phyloP scores from a whole-genome alignment of 257 asterid genomes.

The Solanum chmielewskii region DNA sequence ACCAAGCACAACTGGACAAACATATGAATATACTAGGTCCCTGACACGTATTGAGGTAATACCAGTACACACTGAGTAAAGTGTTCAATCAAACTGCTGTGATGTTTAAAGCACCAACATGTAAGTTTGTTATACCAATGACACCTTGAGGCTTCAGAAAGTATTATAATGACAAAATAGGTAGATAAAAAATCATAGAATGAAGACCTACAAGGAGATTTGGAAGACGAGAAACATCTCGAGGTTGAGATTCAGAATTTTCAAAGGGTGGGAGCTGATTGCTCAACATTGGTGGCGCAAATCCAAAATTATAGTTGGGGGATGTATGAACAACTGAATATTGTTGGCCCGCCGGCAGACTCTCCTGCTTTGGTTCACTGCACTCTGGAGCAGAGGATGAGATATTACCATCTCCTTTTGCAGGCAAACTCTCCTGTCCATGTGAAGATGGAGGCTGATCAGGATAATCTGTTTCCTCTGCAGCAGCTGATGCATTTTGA shows the following conservation, averaged over 20 bases:
- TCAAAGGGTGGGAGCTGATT: slow-evolving; percentile 53
- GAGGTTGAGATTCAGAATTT: slow-evolving; percentile 57
- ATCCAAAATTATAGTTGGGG: slow-evolving; percentile 47
- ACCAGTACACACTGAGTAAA: neutral
- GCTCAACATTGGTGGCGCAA: slow-evolving; percentile 48
- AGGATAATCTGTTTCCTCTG: slow-evolving; percentile 37
- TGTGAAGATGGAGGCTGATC: slow-evolving; percentile 40
- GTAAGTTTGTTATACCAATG: neutral
- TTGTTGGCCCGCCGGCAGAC: slow-evolving; percentile 42
- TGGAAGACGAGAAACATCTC: slow-evolving; percentile 61
- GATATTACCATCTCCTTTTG: slow-evolving; percentile 44
- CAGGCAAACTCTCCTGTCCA: slow-evolving; percentile 25
- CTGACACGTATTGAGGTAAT: neutral
- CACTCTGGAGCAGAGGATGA: slow-evolving; percentile 43
- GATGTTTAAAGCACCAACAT: neutral
- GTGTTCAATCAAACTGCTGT: neutral
- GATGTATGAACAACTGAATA: slow-evolving; percentile 44
- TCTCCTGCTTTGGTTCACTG: slow-evolving; percentile 45
- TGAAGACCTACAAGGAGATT: slow-evolving; percentile 52
- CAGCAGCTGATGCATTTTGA: slow-evolving; percentile 30
- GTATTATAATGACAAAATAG: neutral
- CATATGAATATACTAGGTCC: neutral
- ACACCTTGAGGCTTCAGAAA: neutral
- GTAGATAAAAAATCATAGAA: neutral
- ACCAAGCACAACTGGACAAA: neutral